Conservation (phyloP, 805 yeast genomes). For the Saccharomyces jurei region DNA sequence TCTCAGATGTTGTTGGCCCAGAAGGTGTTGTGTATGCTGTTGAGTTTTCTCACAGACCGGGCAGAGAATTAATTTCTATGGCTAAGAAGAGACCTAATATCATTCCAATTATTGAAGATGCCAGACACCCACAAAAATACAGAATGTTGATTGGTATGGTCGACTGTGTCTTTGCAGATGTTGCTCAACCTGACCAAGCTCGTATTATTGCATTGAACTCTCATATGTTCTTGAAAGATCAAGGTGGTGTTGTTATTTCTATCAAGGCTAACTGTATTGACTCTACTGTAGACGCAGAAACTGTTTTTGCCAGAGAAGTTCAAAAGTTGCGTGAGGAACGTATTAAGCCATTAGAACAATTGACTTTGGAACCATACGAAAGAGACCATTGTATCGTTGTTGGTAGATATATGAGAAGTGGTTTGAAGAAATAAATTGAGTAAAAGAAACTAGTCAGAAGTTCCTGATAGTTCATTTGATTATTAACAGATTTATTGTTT, state of each 20-base stretch:
- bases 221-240: conserved; percentile 95
- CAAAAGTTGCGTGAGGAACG: conserved; percentile 98
- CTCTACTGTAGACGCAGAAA: conserved; percentile 98
- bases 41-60: conserved; percentile 99
- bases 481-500: neutral
- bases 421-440: conserved; percentile 35
- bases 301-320: conserved; percentile 98
- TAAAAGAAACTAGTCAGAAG: neutral
- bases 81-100: conserved; percentile 99
- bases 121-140: conserved; percentile 99
- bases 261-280: conserved; percentile 99
- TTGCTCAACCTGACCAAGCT: conserved; percentile 99
- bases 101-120: conserved; percentile 97
- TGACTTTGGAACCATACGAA: conserved; percentile 98
- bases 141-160: conserved; percentile 99
- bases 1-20: conserved; percentile 97
- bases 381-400: conserved; percentile 99
- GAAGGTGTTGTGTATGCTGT: conserved; percentile 98
- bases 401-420: conserved; percentile 93
- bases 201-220: conserved; percentile 98
- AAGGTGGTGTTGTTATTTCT: conserved; percentile 97
- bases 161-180: conserved; percentile 97
- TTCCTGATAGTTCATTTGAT: neutral
- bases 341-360: conserved; percentile 96
- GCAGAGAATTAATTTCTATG: conserved; percentile 98